Percentiles rank a stretch among this genome's conserved stretches.
phyloP scores from a whole-genome alignment of 495 filamentous ascomycete species.

The Oidiodendron maius region DNA sequence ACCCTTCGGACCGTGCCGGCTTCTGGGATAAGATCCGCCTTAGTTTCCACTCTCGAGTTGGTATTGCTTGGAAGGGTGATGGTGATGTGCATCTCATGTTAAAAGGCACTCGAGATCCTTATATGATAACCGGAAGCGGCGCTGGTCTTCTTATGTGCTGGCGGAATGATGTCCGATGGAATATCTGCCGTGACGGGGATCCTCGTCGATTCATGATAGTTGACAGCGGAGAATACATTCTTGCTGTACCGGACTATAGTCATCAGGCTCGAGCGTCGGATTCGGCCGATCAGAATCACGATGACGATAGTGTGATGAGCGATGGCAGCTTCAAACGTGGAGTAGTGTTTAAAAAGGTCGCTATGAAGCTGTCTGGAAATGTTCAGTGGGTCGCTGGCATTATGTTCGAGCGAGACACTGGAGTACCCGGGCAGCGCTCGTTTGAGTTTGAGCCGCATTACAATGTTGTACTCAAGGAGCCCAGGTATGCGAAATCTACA shows the following conservation, averaged over 20 bases:
- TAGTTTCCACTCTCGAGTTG: slow-evolving; percentile 88
- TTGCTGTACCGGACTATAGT: slow-evolving; percentile 91
- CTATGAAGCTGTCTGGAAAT: slow-evolving; percentile 96
- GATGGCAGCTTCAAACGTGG: slow-evolving; percentile 63
- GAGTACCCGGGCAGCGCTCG: slow-evolving; percentile 53
- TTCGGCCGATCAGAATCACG: slow-evolving; percentile 34
- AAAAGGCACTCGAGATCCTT: slow-evolving; percentile 91
- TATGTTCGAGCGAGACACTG: slow-evolving; percentile 80
- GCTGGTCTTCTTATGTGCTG: slow-evolving; percentile 97
- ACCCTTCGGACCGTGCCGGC: slow-evolving; percentile 86
- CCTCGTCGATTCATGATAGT: slow-evolving; percentile 93
- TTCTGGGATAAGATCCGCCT: slow-evolving; percentile 99
- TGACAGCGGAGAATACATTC: slow-evolving; percentile 86
- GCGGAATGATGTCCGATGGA: slow-evolving; percentile 86
- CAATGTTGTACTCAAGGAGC: slow-evolving; percentile 78
- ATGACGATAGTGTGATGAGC: slow-evolving; percentile 53
- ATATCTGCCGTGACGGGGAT: slow-evolving; percentile 73
- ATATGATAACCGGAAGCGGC: slow-evolving; percentile 85
- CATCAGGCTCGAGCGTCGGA: slow-evolving; percentile 70
- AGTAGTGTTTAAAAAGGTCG: slow-evolving; percentile 88
- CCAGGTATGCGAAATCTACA: slow-evolving; percentile 58
- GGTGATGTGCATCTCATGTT: slow-evolving; percentile 93
- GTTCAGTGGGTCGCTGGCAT: slow-evolving; percentile 87
- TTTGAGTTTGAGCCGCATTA: slow-evolving; percentile 92
- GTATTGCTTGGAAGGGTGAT: slow-evolving; percentile 85